A percentile compares a stretch with the other conserved stretches of the same genome.
phyloP scores from a whole-genome alignment of 2,329 filamentous ascomycete genomes.

The Aspergillus sp. region DNA sequence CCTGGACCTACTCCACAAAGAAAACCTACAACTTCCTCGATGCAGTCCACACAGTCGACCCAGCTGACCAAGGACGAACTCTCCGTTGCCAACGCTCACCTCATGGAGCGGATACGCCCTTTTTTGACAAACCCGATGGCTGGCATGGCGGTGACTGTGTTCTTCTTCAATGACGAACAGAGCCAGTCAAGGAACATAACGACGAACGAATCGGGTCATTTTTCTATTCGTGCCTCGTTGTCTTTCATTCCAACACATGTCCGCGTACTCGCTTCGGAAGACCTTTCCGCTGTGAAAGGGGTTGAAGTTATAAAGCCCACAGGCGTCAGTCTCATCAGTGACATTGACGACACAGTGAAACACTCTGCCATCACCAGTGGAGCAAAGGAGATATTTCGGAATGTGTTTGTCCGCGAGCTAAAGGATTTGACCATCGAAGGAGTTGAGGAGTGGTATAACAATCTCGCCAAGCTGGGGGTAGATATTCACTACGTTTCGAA shows the following conservation, averaged over 20 bases:
- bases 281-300: constrained; percentile 78
- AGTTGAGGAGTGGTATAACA: constrained; percentile 86
- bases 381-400: constrained; percentile 92
- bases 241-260: constrained; percentile 92
- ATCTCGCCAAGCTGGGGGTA: constrained; percentile 78
- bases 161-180: constrained; percentile 87
- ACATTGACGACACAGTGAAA: constrained; percentile 98
- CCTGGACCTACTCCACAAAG: constrained; percentile 40
- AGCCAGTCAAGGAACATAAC: constrained; percentile 83
- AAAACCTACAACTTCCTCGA: constrained; percentile 54
- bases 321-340: constrained; percentile 91
- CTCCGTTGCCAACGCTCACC: constrained; percentile 76
- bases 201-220: constrained; percentile 90
- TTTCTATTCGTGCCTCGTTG: constrained; percentile 75
- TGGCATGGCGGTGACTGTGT: constrained; percentile 80
- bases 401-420: constrained; percentile 89
- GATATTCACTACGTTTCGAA: constrained; percentile 98
- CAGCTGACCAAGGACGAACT: constrained; percentile 75
- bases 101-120: constrained; percentile 84
- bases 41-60: constrained; percentile 19
- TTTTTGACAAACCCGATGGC: constrained; percentile 86
- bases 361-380: constrained; percentile 87
- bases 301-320: constrained; percentile 75
- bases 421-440: constrained; percentile 81
- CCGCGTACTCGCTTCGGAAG: constrained; percentile 82